Evolutionary conservation across 106 monocot species (phyloP), one percentile per base, ranked within the genome.

Genomic region (Allium sativum): DNA sequence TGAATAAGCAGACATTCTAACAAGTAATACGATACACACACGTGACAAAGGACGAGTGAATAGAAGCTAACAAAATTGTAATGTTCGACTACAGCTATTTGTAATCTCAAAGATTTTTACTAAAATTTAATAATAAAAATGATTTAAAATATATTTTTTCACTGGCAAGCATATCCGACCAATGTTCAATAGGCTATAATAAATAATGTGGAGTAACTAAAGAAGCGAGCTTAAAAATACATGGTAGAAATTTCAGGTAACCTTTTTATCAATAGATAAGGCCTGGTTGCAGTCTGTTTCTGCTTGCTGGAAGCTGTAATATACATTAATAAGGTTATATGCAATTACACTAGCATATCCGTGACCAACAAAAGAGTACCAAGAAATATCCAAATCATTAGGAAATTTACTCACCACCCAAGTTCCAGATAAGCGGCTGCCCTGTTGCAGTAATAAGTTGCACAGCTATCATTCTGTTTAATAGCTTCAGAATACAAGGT

Each of bases 341-440:
- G 31, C 31, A 0, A 31, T 2, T 1, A 31, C 31, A 31, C 31
- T 3, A 31, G 31, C 31, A 5, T 31, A 3, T 31, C 31, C 31
- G 31, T 31, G 31, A 31, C 0, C 31, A 55, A 56, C 11, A 17
- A 21, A n/a, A 40, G 40, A 58, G 58, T 56, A 62, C 20, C 40
- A 40, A 64, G 45, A 53, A 19, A 72, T 31, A 5, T 31, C 31
- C 31, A 31, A 31, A 47, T 43, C 40, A 13, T 21, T 44, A 58
- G 4, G 46, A 45, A 54, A 53, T 42, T 7, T 54, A 12, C 72
- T 57, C 71, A 96, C 96, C 96, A 85, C 64, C 84, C 87, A 42
- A 96, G 82, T 77, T 96, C 84, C 52, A 96, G 76, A 76, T 87
- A 87, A 65, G 91, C 96, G 54, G 96, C 96, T 64, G 96, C 96